Evolutionary conservation across 345 rosid species (phyloP).

Genomic region (Lepidium africanum): DNA sequence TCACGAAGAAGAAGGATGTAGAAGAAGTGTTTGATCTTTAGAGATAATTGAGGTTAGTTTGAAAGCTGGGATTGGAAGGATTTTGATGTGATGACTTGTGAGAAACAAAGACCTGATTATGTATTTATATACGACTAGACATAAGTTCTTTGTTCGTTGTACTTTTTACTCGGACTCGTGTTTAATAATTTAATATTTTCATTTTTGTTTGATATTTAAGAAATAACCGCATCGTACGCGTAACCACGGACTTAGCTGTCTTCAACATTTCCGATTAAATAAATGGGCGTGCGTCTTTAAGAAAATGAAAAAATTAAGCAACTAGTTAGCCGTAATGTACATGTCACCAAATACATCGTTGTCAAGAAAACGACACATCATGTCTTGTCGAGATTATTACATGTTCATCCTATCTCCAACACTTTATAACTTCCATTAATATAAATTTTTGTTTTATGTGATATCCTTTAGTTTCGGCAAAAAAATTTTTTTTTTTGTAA

Average conservation of each 20-base stretch:
- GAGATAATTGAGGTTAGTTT: neutral
- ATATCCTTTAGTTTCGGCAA: too few species aligned
- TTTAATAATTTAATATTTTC: neutral
- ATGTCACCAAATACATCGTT: neutral
- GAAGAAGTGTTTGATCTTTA: neutral
- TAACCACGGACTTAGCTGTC: neutral
- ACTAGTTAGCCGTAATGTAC: too few species aligned
- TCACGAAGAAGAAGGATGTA: neutral
- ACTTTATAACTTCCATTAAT: too few species aligned
- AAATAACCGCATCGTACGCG: constrained; percentile 12
- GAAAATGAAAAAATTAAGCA: too few species aligned
- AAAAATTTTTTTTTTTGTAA: too few species aligned
- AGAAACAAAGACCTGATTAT: neutral
- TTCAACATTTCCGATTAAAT: neutral
- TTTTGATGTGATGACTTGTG: neutral
- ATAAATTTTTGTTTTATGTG: too few species aligned
- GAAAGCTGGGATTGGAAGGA: neutral
- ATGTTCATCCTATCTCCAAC: too few species aligned
- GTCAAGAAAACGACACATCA: neutral
- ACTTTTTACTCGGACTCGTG: neutral
- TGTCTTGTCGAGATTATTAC: too few species aligned
- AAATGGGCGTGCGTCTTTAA: too few species aligned
- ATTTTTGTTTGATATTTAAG: neutral
- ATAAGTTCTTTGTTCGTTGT: neutral
- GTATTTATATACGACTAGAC: neutral